Conservation (phyloP, 1,284 basidiomycete species). For the Irpex sp. region DNA sequence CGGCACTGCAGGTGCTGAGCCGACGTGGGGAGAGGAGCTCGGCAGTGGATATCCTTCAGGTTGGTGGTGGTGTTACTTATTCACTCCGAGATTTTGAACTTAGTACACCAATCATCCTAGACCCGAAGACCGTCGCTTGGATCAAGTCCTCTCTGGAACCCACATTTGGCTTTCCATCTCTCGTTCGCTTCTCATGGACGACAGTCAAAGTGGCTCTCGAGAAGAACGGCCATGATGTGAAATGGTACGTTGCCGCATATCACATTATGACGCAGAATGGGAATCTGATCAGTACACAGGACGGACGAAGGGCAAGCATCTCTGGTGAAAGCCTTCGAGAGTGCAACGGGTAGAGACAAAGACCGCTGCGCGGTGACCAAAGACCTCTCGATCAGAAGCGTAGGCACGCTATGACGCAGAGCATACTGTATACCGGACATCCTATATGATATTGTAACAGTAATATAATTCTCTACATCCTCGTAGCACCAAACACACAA, state of each 20-base stretch:
- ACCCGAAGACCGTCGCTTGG: slow-evolving; percentile 92
- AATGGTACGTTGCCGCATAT: slow-evolving; percentile 58
- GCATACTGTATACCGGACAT: background rate
- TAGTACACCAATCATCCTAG: slow-evolving; percentile 34
- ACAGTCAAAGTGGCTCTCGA: slow-evolving; percentile 89
- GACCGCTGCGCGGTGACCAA: slow-evolving; percentile 64
- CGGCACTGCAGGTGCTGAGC: slow-evolving; percentile 15
- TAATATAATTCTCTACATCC: slow-evolving; percentile 4
- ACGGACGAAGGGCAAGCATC: slow-evolving; percentile 78
- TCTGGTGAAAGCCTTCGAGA: slow-evolving; percentile 71
- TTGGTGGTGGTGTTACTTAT: slow-evolving; percentile 27
- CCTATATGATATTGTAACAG: slow-evolving; percentile 7
- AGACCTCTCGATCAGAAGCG: slow-evolving; percentile 70
- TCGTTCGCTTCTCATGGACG: slow-evolving; percentile 95
- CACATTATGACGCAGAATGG: too few species aligned
- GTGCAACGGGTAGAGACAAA: slow-evolving; percentile 63
- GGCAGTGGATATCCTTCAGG: slow-evolving; percentile 91
- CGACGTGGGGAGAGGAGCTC: slow-evolving; percentile 41
- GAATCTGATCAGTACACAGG: slow-evolving; percentile 37
- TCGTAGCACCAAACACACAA: background rate
- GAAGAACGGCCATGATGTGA: slow-evolving; percentile 70
- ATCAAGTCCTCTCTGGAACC: slow-evolving; percentile 76
- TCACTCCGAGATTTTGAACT: slow-evolving; percentile 5
- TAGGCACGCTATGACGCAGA: slow-evolving; percentile 39
- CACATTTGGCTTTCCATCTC: slow-evolving; percentile 89